Evolutionary conservation across 306 rosid species (phyloP), one percentile per base, ranked within the genome.

Genomic region (Sicyos edulis): DNA sequence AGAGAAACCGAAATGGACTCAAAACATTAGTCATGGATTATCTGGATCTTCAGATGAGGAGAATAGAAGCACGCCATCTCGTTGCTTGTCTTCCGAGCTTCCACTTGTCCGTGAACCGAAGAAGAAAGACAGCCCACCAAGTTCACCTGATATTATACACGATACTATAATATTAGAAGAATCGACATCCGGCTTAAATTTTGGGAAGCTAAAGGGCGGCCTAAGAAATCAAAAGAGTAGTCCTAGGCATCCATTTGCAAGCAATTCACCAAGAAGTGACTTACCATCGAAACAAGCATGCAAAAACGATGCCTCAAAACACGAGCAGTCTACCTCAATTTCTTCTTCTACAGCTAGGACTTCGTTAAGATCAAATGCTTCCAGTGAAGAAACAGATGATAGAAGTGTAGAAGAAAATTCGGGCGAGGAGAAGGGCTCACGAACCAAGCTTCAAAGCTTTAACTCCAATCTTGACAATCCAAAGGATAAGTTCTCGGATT

Each of bases 201-300:
- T 79, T 42, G 91, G 88, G 76, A 66, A 72, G 1, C 77, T 93
- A 88, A 93, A 66, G 72, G 99, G 99, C 55, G 99, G 99, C 70
- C 49, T 89, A 71, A 92, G 96, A 76, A 88, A 91, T 69, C 77
- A 74, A 62, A 91, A 82, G 82, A 88, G 85, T 76, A 58, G 55
- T 44, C 9, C 58, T 59, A 81, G 60, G 65, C 81, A 47, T 61
- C 83, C 83, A 11, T 82, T 84, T 83, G 37, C 49, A 55, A 86
- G 76, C 76, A 81, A 75, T 62, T 58, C 76, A 68, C 72, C 82
- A 32, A 75, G 71, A 42, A 75, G 71, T 76, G 72, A 50, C 68
- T 81, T 79, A 57, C 73, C 79, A 56, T 78, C 53, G 22, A 72
- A 68, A 56, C 80, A 68, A 75, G 73, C 79, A 17, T 32, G 49